Evolutionary conservation across 139 green algal species (phyloP), one percentile per base, ranked within the genome.

Genomic region (Axilococcus clingmanii): DNA sequence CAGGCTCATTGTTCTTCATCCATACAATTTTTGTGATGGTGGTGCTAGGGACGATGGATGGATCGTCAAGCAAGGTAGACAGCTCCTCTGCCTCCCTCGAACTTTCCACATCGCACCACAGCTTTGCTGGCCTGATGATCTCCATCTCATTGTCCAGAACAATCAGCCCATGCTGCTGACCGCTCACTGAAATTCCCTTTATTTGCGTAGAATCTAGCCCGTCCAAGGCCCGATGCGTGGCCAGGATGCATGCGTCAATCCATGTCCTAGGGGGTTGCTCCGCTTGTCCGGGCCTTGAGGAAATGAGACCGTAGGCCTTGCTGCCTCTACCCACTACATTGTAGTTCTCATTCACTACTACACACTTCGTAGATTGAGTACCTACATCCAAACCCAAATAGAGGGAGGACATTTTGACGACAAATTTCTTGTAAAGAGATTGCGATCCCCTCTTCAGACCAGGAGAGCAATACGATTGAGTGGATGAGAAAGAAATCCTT

Each of bases 161-260:
- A 22, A 95, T 85, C 37, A 94, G 48, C 2, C 84, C 87, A 55
- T 95, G 87, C 68, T 94, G 87, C 76, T 95, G 87, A 3, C 87
- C 87, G 34, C 69, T 85, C 9, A 95, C 87, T 25, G 60, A 79
- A 0, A 95, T 55, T 0, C 34, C 82, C 15, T 34, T 44, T 0
- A 95, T 68, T 2, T 44, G 24, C 9, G 24, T 49, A 0, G 23
- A 7, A 17, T 68, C 63, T 7, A 52, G 61, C 28, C 66, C 27
- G 20, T 51, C 46, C 0, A 64, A 11, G 0, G 49, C 61, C 49
- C 66, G 32, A 6, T 24, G 5, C 6, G 52, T 45, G 5, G 47
- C 22, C 33, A 38, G 3, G 24, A 24, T 32, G 34, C 47, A 63
- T 40, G 31, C 23, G 48, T 59, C 55, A 1, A 87, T 55, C 83